Base-by-base conservation (phyloP, 805 yeast species). In the Cyberlindnera maclurae region DNA sequence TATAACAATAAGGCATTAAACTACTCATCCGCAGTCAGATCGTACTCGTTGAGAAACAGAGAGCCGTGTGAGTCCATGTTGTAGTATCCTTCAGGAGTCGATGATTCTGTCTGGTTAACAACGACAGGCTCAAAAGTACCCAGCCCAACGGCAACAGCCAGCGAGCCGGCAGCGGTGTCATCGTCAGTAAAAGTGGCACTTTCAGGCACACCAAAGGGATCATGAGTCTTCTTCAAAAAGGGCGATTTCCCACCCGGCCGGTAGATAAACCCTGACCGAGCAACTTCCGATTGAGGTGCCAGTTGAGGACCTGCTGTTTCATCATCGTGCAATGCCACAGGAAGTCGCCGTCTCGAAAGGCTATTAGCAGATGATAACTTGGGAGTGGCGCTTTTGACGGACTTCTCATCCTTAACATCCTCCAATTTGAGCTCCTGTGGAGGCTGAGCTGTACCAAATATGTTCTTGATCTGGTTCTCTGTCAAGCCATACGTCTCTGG, bases 401-500 rank as follows among this genome's bases (percentile, higher is more conserved):
- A 26, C 9, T 24, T 31, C 33, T 39, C 38, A 9, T 15, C 6
- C 15, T 28, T 9, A 13, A 31, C 26, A n/a, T 31, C 15, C 11
- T 30, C 40, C 13, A 30, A 12, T n/a, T 42, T 43, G 20, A 29
- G 8, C 8, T 13, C 32, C 12, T 12, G 29, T 20, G 13, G 34
- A 12, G 15, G 31, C 4, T 16, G 5, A 10, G 3, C 30, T n/a
- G 28, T 32, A 13, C 39, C 41, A 33, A 55, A 60, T 6, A 60
- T 34, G 2, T 28, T 30, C 26, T 55, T 55, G 26, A 62, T 50
- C 40, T 61, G 55, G 2, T 37, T 29, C 12, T 54, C 59, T 3
- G 41, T 38, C 16, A 59, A 40, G 2, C 51, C 59, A 44, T 55
- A 58, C 0, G 78, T 71, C 45, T 74, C 79, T 5, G 75, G 76